phyloP scores from a whole-genome alignment of 169 alveolate species.

The Eimeria mitis region DNA sequence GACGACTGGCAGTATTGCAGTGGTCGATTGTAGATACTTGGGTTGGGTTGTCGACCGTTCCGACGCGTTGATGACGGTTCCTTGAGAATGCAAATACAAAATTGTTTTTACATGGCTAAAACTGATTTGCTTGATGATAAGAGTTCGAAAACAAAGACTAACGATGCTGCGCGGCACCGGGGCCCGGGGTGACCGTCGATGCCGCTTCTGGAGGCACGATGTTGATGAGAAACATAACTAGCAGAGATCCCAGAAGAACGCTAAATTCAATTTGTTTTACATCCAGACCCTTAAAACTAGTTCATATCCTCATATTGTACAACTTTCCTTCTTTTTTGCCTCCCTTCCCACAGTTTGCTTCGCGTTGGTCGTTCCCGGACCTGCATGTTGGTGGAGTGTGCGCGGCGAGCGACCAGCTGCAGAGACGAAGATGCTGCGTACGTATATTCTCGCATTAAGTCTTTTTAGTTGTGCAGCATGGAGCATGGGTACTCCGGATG shows the following conservation, averaged over 20 bases:
- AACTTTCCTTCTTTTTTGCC: neutral
- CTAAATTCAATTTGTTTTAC: neutral
- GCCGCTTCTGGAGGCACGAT: neutral
- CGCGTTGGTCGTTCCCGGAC: neutral
- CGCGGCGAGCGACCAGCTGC: neutral
- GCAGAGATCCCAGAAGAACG: neutral
- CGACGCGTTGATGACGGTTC: neutral
- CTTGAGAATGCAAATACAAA: neutral
- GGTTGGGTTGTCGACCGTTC: neutral
- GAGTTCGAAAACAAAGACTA: neutral
- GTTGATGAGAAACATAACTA: neutral
- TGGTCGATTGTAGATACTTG: neutral
- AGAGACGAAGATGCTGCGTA: neutral
- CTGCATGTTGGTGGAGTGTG: neutral
- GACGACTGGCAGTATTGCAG: neutral
- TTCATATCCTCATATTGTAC: neutral
- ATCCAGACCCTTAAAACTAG: neutral
- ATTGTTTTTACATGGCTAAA: neutral
- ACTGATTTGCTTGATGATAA: neutral
- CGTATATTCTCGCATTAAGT: neutral
- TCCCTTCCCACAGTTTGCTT: neutral
- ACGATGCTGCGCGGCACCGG: neutral
- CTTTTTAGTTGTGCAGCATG: neutral
- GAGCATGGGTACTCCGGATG: neutral
- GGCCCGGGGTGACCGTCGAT: conserved; percentile 8